Evolutionary conservation across 805 yeast species (phyloP).

Genomic region (Candida taoyuanica): DNA sequence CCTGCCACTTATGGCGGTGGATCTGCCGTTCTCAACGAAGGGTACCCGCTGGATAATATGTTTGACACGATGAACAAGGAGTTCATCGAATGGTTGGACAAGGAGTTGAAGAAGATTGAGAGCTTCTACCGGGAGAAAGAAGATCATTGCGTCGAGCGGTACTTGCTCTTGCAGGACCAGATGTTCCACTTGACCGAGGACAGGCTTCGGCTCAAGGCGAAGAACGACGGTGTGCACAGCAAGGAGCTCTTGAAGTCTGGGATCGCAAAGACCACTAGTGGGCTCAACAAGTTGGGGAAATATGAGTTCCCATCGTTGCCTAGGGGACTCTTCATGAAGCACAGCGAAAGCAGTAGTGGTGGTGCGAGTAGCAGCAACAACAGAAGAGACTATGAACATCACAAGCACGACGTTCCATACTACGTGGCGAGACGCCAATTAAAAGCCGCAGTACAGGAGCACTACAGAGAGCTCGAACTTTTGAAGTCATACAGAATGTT

Average conservation of each 20-base stretch:
- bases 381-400: conserved; percentile 45
- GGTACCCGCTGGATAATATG: conserved; percentile 17
- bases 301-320: conserved; percentile 42
- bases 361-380: background rate
- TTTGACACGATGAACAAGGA: conserved; percentile 37
- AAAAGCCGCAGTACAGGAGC: conserved; percentile 65
- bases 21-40: conserved; percentile 4
- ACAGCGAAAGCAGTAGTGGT: too few species aligned
- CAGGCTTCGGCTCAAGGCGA: conserved; percentile 26
- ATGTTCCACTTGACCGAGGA: conserved; percentile 59
- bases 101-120: conserved; percentile 56
- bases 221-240: conserved; percentile 11
- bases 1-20: conserved; percentile 21
- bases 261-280: conserved; percentile 14
- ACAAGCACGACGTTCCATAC: conserved; percentile 47
- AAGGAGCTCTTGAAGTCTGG: conserved; percentile 15
- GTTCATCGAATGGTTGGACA: conserved; percentile 65
- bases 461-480: conserved; percentile 67
- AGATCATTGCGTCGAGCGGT: conserved; percentile 53
- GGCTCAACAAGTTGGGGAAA: conserved; percentile 27
- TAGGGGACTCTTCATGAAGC: conserved; percentile 20
- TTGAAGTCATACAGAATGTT: conserved; percentile 65
- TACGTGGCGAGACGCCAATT: conserved; percentile 61
- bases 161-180: conserved; percentile 62
- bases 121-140: conserved; percentile 58